These are phyloP conservation scores for Tetrahymena elliotti DNA, from an alignment of 73 alveolate species.

Conservation along the genomic window DNA sequence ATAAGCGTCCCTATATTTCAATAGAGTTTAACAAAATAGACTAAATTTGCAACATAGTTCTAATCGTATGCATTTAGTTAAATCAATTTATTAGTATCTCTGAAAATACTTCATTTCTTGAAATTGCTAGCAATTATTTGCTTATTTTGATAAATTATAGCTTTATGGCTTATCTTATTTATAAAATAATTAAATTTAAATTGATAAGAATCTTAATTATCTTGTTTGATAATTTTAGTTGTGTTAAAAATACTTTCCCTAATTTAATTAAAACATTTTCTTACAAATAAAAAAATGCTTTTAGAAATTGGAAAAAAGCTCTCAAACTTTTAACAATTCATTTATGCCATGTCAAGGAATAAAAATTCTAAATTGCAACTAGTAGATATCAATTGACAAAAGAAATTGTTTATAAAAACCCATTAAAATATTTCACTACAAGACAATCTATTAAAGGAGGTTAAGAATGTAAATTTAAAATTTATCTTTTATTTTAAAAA, in stretches of 20 bases:
- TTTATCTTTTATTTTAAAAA: too few species aligned
- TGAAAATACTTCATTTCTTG: neutral
- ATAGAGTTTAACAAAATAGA: neutral
- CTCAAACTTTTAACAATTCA: neutral
- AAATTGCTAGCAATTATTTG: neutral
- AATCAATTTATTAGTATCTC: neutral
- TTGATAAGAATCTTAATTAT: neutral
- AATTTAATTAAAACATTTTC: too few species aligned
- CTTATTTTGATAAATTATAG: neutral
- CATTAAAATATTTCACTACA: neutral
- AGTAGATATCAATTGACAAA: neutral
- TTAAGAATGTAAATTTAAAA: neutral
- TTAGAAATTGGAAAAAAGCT: neutral
- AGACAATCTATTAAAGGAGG: neutral
- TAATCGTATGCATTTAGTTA: neutral
- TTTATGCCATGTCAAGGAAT: neutral
- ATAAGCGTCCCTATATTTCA: neutral
- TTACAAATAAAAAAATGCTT: neutral
- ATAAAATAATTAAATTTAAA: neutral
- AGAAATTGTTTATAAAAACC: neutral
- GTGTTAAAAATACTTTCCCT: neutral
- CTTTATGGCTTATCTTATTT: neutral
- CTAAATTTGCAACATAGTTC: neutral
- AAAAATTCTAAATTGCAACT: neutral
- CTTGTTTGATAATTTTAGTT: neutral